Percentiles rank a stretch among this genome's conserved stretches.
These are phyloP conservation scores for Daldinia sp. DNA, from an alignment of 2,329 filamentous ascomycete species.

Conservation along the genomic window DNA sequence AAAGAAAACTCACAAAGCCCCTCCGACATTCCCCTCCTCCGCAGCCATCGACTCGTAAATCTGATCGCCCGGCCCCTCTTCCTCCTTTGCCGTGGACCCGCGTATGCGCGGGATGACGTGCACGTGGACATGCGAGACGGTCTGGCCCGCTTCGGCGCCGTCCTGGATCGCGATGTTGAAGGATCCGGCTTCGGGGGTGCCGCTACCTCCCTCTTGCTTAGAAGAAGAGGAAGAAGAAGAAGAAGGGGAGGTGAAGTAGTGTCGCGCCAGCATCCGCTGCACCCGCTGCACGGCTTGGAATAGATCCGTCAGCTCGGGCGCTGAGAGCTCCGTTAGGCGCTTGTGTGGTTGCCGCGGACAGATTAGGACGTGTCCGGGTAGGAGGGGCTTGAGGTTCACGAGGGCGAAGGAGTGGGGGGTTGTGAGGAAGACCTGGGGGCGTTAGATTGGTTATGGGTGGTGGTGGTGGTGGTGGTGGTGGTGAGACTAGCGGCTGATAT, in stretches of 20 bases:
- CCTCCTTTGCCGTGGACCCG: constrained; percentile 43
- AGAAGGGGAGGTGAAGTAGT: constrained; percentile 56
- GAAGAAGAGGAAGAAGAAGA: not conserved
- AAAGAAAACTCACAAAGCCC: constrained; percentile 58
- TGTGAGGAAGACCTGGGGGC: constrained; percentile 81
- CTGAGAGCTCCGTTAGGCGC: constrained; percentile 77
- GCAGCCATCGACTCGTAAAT: constrained; percentile 85
- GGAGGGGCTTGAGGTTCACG: constrained; percentile 93
- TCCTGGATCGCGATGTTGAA: constrained; percentile 98
- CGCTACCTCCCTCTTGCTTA: too few species aligned
- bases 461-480: not conserved
- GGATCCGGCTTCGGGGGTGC: constrained; percentile 65
- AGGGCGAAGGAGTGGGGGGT: constrained; percentile 84
- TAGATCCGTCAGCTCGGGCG: constrained; percentile 78
- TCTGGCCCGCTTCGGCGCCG: constrained; percentile 88
- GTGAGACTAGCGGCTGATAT: not conserved
- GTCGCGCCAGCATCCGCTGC: constrained; percentile 73
- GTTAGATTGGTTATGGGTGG: not conserved
- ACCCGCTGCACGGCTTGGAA: constrained; percentile 87
- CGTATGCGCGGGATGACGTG: constrained; percentile 60
- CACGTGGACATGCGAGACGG: constrained; percentile 90
- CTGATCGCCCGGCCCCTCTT: constrained; percentile 40
- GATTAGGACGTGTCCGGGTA: constrained; percentile 92
- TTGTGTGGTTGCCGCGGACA: constrained; percentile 75
- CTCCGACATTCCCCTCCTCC: constrained; percentile 84